These are phyloP conservation scores for Yamadazyma paraphyllophila DNA, from an alignment of 805 yeast genomes.

Conservation along the genomic window DNA sequence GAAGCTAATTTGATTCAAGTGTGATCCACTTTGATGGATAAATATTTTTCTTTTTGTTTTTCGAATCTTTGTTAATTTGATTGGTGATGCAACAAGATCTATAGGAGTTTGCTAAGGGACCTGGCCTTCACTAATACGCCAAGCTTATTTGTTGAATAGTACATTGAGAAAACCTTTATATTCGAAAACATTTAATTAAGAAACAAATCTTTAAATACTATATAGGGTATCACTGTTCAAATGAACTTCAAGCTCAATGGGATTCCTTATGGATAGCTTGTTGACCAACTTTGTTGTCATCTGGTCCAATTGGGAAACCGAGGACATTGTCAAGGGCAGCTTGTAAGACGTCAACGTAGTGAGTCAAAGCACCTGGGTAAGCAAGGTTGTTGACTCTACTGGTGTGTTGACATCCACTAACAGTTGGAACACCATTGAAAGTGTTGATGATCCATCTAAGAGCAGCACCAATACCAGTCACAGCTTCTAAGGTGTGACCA, in stretches of 20 bases:
- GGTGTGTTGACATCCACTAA: constrained; percentile 50
- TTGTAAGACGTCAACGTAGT: not conserved
- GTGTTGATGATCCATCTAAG: constrained; percentile 18
- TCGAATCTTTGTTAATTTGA: no score
- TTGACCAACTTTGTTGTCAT: not conserved
- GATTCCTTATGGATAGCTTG: not conserved
- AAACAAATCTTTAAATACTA: no score
- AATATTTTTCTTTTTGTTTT: no score
- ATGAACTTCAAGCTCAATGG: not conserved
- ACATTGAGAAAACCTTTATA: no score
- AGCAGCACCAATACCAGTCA: constrained; percentile 21
- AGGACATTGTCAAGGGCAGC: constrained; percentile 5
- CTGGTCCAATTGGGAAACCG: constrained; percentile 6
- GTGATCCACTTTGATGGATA: no score
- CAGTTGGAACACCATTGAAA: constrained; percentile 40
- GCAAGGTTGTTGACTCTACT: constrained; percentile 23
- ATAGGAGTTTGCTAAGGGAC: no score
- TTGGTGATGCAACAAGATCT: no score
- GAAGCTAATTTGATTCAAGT: no score
- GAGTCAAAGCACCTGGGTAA: constrained; percentile 10
- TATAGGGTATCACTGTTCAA: no score
- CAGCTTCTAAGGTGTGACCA: constrained; percentile 25
- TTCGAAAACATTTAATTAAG: no score
- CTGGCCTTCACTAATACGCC: no score
- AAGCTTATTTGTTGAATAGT: no score